Percentiles rank a stretch among this genome's conserved stretches.
phyloP scores from a whole-genome alignment of 805 yeast genomes.

The Komagataella mondaviorum region DNA sequence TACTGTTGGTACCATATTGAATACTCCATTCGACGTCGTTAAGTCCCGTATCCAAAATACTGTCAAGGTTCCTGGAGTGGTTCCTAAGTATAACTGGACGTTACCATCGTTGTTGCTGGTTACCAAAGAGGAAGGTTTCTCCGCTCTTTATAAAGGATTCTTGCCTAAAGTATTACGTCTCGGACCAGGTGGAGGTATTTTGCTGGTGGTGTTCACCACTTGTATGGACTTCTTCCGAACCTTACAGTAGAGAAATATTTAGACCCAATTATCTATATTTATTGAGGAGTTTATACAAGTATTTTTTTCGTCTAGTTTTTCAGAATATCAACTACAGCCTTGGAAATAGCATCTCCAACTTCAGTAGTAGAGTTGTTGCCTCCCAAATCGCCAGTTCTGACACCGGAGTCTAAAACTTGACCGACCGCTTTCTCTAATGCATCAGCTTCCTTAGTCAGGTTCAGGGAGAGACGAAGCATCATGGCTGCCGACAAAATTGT shows the following conservation, averaged over 20 bases:
- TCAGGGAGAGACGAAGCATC: slow-evolving; percentile 90
- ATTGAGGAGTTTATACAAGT: neutral
- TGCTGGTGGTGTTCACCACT: slow-evolving; percentile 90
- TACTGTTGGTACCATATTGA: slow-evolving; percentile 85
- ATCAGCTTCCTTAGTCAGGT: slow-evolving; percentile 71
- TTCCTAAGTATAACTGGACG: slow-evolving; percentile 88
- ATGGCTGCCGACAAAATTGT: slow-evolving; percentile 92
- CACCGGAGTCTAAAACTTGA: slow-evolving; percentile 64
- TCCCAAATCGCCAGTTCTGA: slow-evolving; percentile 86
- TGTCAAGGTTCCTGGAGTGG: slow-evolving; percentile 52
- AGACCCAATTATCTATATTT: neutral
- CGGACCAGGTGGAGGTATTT: slow-evolving; percentile 99
- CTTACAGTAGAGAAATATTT: slow-evolving; percentile 17
- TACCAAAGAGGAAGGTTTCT: slow-evolving; percentile 82
- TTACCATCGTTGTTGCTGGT: slow-evolving; percentile 64
- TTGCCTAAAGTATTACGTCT: slow-evolving; percentile 92
- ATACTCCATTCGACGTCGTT: slow-evolving; percentile 96
- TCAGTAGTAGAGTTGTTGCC: slow-evolving; percentile 77
- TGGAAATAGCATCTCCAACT: slow-evolving; percentile 90
- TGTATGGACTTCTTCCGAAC: slow-evolving; percentile 88
- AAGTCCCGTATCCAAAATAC: slow-evolving; percentile 89
- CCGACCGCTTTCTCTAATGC: slow-evolving; percentile 84
- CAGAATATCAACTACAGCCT: slow-evolving; percentile 37
- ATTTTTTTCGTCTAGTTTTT: neutral
- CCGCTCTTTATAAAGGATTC: slow-evolving; percentile 90